Evolutionary conservation across 768 basidiomycete genomes (phyloP).

Genomic region (Auriculariales sp.): DNA sequence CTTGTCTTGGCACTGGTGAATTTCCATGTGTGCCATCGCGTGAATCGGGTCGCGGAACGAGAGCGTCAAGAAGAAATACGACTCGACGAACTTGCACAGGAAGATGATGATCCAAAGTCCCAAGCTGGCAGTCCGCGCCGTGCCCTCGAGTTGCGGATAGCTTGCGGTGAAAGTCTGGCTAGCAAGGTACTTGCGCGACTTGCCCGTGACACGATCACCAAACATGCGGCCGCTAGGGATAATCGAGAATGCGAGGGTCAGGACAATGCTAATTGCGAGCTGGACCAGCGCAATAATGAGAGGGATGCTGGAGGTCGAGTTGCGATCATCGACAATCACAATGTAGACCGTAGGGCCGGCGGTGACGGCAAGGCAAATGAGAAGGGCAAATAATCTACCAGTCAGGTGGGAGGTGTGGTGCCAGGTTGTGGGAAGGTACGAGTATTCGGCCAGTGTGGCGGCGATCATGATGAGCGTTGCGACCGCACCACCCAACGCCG

Average conservation of each 20-base stretch:
- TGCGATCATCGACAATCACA: slow-evolving; percentile 59
- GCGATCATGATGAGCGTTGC: slow-evolving; percentile 93
- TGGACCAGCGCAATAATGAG: slow-evolving; percentile 93
- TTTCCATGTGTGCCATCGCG: slow-evolving; percentile 94
- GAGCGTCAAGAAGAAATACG: slow-evolving; percentile 94
- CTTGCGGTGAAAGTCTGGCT: slow-evolving; percentile 97
- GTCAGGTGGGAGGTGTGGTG: slow-evolving; percentile 95
- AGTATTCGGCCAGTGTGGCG: slow-evolving; percentile 89
- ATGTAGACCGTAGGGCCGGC: slow-evolving; percentile 92
- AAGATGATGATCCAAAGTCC: slow-evolving; percentile 86
- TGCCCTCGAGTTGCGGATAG: slow-evolving; percentile 55
- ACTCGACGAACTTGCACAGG: slow-evolving; percentile 91
- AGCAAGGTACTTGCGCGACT: slow-evolving; percentile 92
- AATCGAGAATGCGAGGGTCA: slow-evolving; percentile 75
- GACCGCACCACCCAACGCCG: slow-evolving; percentile 88
- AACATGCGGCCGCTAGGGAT: slow-evolving; percentile 98
- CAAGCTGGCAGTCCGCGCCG: slow-evolving; percentile 64
- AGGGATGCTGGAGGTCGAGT: slow-evolving; percentile 47
- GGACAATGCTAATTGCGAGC: slow-evolving; percentile 82
- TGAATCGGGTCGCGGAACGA: slow-evolving; percentile 88
- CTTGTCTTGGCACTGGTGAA: slow-evolving; percentile 80
- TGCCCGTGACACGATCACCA: slow-evolving; percentile 91
- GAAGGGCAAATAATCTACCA: slow-evolving; percentile 76
- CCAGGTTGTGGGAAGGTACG: slow-evolving; percentile 97
- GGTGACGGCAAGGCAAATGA: slow-evolving; percentile 82